Evolutionary conservation across 148 eudicot genomes (phyloP).

Genomic region (Camellia lanceoleosa): DNA sequence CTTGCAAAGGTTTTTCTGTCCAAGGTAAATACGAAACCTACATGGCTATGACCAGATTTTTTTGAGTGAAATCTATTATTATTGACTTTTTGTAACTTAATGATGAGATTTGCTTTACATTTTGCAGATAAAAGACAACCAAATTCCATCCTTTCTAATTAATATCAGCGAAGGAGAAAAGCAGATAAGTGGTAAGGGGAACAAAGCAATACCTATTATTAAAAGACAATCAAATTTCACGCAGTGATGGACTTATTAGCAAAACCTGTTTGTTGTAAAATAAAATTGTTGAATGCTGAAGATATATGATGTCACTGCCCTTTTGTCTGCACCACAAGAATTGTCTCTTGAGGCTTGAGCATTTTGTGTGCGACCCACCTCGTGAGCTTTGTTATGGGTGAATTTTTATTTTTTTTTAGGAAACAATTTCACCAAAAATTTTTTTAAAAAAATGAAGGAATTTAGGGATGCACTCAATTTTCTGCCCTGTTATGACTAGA

Average conservation of each 20-base stretch:
- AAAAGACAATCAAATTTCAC: neutral
- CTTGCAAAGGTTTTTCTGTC: slow-evolving; percentile 26
- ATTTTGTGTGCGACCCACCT: neutral
- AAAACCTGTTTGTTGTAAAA: neutral
- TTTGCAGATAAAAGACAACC: slow-evolving; percentile 25
- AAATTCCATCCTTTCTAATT: slow-evolving; percentile 25
- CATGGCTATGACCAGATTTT: neutral
- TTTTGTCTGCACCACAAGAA: neutral
- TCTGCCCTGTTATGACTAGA: neutral
- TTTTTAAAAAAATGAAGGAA: neutral
- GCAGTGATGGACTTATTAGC: neutral
- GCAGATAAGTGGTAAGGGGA: slow-evolving; percentile 20
- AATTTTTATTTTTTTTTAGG: neutral
- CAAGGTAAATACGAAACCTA: slow-evolving; percentile 13
- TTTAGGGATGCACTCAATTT: neutral
- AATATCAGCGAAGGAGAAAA: slow-evolving; percentile 19
- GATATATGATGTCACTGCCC: neutral
- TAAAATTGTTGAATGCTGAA: neutral
- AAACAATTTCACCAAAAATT: neutral
- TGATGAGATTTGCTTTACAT: neutral
- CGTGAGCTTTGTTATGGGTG: neutral
- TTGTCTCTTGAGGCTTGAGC: neutral
- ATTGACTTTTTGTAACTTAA: neutral
- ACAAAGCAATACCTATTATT: neutral
- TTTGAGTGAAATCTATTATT: neutral